phyloP scores from a whole-genome alignment of 345 rosid genomes.

The Excoecaria cochinchinensis region DNA sequence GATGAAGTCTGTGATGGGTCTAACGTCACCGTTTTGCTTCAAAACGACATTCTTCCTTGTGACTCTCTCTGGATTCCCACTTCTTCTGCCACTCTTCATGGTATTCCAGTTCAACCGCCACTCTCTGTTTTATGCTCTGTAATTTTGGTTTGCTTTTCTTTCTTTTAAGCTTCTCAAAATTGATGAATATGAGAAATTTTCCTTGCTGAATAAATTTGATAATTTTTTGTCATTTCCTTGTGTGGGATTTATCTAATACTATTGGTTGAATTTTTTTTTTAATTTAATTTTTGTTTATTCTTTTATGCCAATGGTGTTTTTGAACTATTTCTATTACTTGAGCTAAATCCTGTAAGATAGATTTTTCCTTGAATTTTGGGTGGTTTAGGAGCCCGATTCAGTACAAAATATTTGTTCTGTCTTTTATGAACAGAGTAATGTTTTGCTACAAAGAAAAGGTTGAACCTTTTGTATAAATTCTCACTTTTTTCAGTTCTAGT shows the following conservation, averaged over 20 bases:
- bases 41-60: slow-evolving; percentile 32
- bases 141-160: neutral
- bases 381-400: neutral
- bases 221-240: neutral
- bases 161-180: neutral
- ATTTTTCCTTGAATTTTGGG: neutral
- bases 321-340: neutral
- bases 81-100: slow-evolving; percentile 29
- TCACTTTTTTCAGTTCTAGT: neutral
- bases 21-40: slow-evolving; percentile 27
- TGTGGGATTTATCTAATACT: neutral
- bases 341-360: neutral
- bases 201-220: neutral
- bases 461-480: slow-evolving; percentile 6
- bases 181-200: neutral
- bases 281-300: neutral
- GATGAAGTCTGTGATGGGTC: slow-evolving; percentile 23
- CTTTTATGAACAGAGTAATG: neutral
- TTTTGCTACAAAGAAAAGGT: neutral
- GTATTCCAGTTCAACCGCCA: slow-evolving; percentile 24
- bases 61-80: slow-evolving; percentile 44
- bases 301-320: neutral
- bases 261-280: neutral
- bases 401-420: neutral
- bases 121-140: slow-evolving; percentile 5